Conservation (phyloP, 179 eudicot genomes). For the Carnegiea gigantea region DNA sequence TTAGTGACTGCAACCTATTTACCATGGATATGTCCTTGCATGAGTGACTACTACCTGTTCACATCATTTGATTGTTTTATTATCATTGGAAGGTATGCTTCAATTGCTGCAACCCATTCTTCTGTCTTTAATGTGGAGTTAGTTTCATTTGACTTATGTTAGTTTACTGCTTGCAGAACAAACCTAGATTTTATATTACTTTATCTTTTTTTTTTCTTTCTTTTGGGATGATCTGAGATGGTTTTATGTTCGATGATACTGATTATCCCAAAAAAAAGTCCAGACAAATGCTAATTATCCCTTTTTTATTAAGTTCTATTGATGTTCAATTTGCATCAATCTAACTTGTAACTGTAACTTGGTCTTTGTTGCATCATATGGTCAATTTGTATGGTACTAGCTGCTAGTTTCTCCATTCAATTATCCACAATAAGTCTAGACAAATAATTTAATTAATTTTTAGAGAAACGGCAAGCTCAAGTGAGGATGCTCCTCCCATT, state of each 20-base stretch:
- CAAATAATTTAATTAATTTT: too few species aligned
- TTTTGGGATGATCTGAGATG: background rate
- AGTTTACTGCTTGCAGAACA: background rate
- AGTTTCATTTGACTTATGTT: background rate
- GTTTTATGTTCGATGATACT: background rate
- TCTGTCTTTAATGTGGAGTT: background rate
- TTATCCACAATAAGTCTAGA: too few species aligned
- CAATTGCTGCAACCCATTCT: background rate
- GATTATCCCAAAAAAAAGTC: background rate
- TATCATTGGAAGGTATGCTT: background rate
- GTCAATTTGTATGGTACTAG: constrained; percentile 5
- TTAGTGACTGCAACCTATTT: too few species aligned
- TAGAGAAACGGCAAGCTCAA: too few species aligned
- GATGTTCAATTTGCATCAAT: too few species aligned
- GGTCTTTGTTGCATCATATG: background rate
- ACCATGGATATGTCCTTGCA: background rate
- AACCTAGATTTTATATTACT: background rate
- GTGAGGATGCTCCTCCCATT: too few species aligned
- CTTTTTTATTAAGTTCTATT: background rate
- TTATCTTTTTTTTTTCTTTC: background rate
- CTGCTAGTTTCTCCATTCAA: background rate
- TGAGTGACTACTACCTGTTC: background rate
- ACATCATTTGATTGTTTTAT: background rate
- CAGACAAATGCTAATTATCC: background rate
- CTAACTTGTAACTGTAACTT: background rate